Conservation (phyloP, 805 yeast genomes). For the Suhomyces canberraensis region DNA sequence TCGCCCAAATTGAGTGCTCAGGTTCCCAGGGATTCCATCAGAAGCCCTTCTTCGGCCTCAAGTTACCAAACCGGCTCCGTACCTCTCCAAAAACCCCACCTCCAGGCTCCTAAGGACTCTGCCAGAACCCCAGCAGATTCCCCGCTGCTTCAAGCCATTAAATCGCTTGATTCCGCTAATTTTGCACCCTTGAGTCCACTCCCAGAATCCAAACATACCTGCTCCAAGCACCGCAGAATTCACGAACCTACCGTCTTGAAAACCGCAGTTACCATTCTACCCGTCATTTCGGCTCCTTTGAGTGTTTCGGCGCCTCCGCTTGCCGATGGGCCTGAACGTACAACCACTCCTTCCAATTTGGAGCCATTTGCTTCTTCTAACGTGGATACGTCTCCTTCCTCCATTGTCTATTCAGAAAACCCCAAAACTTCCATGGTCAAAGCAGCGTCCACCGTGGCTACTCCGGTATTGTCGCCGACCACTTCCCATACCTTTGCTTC, state of each 20-base stretch:
- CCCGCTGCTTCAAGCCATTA: too few relatives aligned
- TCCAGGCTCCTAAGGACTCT: not conserved
- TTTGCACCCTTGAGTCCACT: too few relatives aligned
- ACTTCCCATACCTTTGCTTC: slow-evolving; percentile 3
- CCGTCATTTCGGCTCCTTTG: not conserved
- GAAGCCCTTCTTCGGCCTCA: not conserved
- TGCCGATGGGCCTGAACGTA: not conserved
- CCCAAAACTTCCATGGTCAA: not conserved
- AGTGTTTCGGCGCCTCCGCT: not conserved
- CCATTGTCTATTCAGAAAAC: not conserved
- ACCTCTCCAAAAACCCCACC: not conserved
- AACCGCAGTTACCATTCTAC: too few relatives aligned
- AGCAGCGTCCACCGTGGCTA: slow-evolving; percentile 2
- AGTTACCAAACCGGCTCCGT: too few relatives aligned
- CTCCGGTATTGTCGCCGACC: slow-evolving; percentile 6
- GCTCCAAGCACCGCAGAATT: too few relatives aligned
- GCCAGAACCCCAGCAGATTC: not conserved
- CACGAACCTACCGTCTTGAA: too few relatives aligned
- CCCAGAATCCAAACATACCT: too few relatives aligned
- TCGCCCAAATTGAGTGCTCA: not conserved
- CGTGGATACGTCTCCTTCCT: not conserved
- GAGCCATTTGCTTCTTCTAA: slow-evolving; percentile 1
- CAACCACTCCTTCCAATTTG: slow-evolving; percentile 3
- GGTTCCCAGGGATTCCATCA: not conserved
- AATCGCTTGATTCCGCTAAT: too few relatives aligned